A percentile compares a stretch with the other conserved stretches of the same genome.
phyloP scores from a whole-genome alignment of 2,329 filamentous ascomycete genomes.

The Zymoseptoria tritici region DNA sequence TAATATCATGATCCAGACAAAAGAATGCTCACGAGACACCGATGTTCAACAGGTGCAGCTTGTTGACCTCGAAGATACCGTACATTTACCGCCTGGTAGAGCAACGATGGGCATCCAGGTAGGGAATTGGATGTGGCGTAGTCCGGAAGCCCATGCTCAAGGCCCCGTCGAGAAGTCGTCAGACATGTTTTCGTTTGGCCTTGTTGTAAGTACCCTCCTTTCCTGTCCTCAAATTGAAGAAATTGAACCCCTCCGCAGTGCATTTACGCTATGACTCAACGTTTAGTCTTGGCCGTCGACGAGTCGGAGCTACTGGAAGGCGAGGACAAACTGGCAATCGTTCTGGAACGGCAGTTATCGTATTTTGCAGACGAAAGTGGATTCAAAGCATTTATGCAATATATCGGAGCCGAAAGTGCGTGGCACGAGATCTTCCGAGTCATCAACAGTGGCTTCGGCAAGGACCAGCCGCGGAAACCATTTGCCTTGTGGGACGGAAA shows the following conservation, averaged over 20 bases:
- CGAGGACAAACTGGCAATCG: conserved; percentile 33
- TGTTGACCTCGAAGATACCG: conserved; percentile 37
- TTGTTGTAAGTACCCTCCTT: conserved; percentile 31
- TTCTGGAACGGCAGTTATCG: conserved; percentile 42
- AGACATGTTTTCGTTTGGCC: conserved; percentile 40
- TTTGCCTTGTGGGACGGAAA: conserved; percentile 15
- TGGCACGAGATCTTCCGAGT: conserved; percentile 34
- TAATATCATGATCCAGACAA: conserved; percentile 39
- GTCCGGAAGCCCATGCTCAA: conserved; percentile 39
- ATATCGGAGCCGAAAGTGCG: conserved; percentile 35
- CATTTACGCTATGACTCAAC: conserved; percentile 40
- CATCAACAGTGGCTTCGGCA: conserved; percentile 34
- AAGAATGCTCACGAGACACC: conserved; percentile 26
- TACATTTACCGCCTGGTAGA: conserved; percentile 32
- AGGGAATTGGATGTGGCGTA: conserved; percentile 42
- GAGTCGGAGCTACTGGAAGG: conserved; percentile 29
- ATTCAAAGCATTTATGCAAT: conserved; percentile 18
- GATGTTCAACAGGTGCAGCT: conserved; percentile 33
- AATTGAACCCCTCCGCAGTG: conserved; percentile 27
- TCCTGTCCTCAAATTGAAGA: neutral
- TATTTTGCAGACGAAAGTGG: conserved; percentile 41
- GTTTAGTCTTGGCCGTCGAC: conserved; percentile 32
- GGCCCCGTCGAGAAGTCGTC: conserved; percentile 34
- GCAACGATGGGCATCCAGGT: conserved; percentile 32
- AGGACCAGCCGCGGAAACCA: conserved; percentile 37